These are phyloP conservation scores for Lophiotrema nucula DNA, from an alignment of 495 filamentous ascomycete species.

Conservation along the genomic window DNA sequence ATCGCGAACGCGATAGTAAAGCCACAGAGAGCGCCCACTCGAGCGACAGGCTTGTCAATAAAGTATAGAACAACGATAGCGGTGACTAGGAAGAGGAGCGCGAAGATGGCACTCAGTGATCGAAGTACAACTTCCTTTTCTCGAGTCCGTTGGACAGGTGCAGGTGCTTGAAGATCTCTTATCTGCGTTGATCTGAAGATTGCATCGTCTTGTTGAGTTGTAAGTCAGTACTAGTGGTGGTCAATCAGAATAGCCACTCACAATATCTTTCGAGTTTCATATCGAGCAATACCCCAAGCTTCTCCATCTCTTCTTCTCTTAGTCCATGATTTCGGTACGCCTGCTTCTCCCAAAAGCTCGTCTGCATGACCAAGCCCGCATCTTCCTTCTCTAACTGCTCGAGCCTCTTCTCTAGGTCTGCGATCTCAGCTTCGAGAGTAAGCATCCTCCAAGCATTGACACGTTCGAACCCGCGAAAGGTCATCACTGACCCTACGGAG, in stretches of 20 bases:
- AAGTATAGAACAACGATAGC: constrained; percentile 7
- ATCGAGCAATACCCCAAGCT: not conserved
- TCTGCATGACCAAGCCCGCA: not conserved
- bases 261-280: not conserved
- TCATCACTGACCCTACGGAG: not conserved
- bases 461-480: constrained; percentile 4
- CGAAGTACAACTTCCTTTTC: not conserved
- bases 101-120: not conserved
- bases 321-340: not conserved
- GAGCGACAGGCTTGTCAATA: not conserved
- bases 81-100: not conserved
- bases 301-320: not conserved
- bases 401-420: not conserved
- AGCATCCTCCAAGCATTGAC: not conserved
- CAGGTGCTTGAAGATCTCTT: not conserved
- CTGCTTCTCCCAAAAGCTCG: not conserved
- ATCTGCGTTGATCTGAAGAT: not conserved
- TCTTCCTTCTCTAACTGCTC: not conserved
- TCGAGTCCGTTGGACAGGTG: not conserved
- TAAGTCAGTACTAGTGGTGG: not conserved
- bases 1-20: not conserved
- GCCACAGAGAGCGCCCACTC: constrained; percentile 5
- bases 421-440: constrained; percentile 4
- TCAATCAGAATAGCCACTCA: not conserved
- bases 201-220: not conserved